Evolutionary conservation across 805 yeast genomes (phyloP), one percentile per base, ranked within the genome.

Genomic region (Saccharomycopsis fermentans): DNA sequence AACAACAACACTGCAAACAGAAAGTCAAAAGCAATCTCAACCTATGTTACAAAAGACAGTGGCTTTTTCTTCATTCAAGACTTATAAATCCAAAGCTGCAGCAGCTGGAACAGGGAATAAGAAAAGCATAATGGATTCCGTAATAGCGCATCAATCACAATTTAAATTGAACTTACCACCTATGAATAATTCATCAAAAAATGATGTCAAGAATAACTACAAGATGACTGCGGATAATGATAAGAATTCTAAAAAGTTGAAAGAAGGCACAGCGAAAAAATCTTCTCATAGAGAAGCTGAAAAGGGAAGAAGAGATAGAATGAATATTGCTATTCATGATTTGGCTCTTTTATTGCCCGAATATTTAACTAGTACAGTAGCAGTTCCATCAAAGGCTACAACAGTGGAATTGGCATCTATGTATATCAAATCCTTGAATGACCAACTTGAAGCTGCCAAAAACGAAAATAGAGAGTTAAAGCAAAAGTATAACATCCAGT

Each of bases 271-370:
- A 24, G 64, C 36, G 8, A 69, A 70, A 58, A 73, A 72, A 52
- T 70, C 73, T 29, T 70, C 74, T 0, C 99, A 92, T 71, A 91
- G 92, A 69, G 78, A 89, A 16, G 98, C 99, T 0, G 99, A 92
- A 71, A 97, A 94, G 71, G 98, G 96, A 16, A 78, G 99, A 56
- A 80, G 99, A 65, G 91, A 92, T 69, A 77, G 99, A 62, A 86
- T 92, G 84, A 94, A 94, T 69, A 73, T 76, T 58, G 98, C 97
- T 0, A 83, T 92, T 34, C 82, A 81, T 51, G 96, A 88, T 50
- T 74, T 92, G 59, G 84, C 85, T 8, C 65, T 74, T 9, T 71
- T 90, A 62, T 77, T 92, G 24, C 95, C 96, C 0, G 80, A 83
- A 5, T 69, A 70, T 26, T 73, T 82, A 65, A 81, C 78, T 58